Evolutionary conservation across 495 filamentous ascomycete genomes (phyloP), one percentile per base, ranked within the genome.

Genomic region (Penicillium pulvis): DNA sequence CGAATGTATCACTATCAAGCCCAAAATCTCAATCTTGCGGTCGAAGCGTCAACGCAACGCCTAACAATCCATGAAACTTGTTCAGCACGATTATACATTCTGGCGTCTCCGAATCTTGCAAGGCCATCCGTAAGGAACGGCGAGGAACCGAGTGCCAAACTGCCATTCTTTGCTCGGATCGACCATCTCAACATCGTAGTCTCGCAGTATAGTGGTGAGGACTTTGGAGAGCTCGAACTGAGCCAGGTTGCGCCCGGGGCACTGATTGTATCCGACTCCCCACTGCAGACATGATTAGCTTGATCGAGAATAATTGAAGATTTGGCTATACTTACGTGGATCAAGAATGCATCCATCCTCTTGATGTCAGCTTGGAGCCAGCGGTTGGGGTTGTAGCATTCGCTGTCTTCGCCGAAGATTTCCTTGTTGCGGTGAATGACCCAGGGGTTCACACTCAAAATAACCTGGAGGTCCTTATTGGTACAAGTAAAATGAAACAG

Each of bases 141-240:
- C 59, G 0, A 65, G 69, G 53, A 81, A 80, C 31, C 75, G 70
- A 0, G 60, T 71, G 19, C 70, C 56, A 31, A 59, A 77, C 19
- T 53, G 57, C 79, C 79, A 81, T 16, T 73, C 60, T 49, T 74
- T 55, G 26, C 65, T 62, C 12, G 72, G 60, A 50, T 81, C 60
- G 0, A 76, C 69, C 51, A 71, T 68, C 33, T 70, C 56, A 51
- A 82, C 64, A 4, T 77, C 69, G 56, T 71, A 80, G 51, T 81
- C 78, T 42, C 72, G 68, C 14, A 78, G 51, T 6, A 80, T 19
- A 0, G 71, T 78, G 3, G 74, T 67, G 0, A 67, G 50, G 10
- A 78, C 60, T 59, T 81, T 83, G 20, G 51, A 66, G 14, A 83
- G 51, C 58, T 83, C 75, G 12, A 81, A 73, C 28, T 73, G 68